Evolutionary conservation across 257 asterid genomes (phyloP), one percentile per base, ranked within the genome.

Genomic region (Lantana camara): DNA sequence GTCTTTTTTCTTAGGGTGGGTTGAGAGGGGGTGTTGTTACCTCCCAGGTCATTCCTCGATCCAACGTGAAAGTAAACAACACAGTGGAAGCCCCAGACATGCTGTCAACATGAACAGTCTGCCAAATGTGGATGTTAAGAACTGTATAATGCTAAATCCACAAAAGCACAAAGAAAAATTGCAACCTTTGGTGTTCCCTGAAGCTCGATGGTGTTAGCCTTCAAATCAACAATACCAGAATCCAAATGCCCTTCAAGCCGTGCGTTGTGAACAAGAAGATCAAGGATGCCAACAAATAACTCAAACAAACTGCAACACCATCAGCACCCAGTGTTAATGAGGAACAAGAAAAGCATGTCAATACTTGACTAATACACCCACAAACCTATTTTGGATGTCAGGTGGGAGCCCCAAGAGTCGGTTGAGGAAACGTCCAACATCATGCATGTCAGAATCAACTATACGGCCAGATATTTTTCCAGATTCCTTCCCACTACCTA

Each of bases 1-100:
- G 63, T 29, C 59, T 35, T 20, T 16, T n/a, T n/a, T 12, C 14
- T 2, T 3, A 42, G 14, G 16, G 14, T 8, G 14, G 35, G 40
- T 35, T 35, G 40, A 46, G 13, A 34, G 40, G 19, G 2, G 4
- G 51, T 23, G 60, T n/a, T 44, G 17, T 48, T 84, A 93, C 99
- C 99, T 87, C 96, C 90, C 94, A 93, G 41, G 95, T 81, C 75
- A 90, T 77, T 84, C 99, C 99, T 68, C 97, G 89, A 70, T 90
- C 94, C 82, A 93, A 59, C 14, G 92, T 82, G 78, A 90, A 93
- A 73, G 96, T 87, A 71, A 90, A 93, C 80, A 90, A 63, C 73
- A 85, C 79, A 45, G 97, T 93, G 19, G 97, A 79, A 13, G 99
- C 99, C 57, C 99, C 97, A 35, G 96, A 93, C 96, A 87, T 71